Percentiles rank a stretch among this genome's conserved stretches.
Evolutionary conservation across 2,329 filamentous ascomycete genomes (phyloP).

Genomic region (Phyllosticta citribraziliensis): DNA sequence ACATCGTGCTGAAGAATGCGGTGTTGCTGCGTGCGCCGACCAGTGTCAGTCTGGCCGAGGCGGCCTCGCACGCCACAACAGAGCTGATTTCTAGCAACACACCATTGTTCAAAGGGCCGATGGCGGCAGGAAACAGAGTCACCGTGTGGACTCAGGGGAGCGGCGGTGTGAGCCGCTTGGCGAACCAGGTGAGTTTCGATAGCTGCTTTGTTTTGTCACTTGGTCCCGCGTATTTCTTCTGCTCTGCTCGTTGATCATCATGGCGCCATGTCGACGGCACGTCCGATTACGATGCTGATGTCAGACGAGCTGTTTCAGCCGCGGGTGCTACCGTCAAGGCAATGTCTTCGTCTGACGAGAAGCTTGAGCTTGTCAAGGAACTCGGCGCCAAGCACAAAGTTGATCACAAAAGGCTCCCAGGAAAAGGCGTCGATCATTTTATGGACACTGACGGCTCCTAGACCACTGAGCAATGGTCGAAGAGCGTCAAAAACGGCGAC

Average conservation of each 20-base stretch:
- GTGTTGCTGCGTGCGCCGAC: conserved; percentile 32
- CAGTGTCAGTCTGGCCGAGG: conserved; percentile 26
- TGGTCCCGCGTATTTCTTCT: neutral
- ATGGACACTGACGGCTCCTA: conserved; percentile 33
- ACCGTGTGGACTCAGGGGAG: conserved; percentile 29
- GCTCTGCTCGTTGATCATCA: neutral
- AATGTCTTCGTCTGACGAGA: conserved; percentile 42
- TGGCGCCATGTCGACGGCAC: neutral
- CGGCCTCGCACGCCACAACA: conserved; percentile 34
- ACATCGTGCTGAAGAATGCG: conserved; percentile 33
- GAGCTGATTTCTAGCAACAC: conserved; percentile 41
- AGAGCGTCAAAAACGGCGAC: conserved; percentile 36
- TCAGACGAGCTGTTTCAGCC: conserved; percentile 34
- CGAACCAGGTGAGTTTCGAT: conserved; percentile 8
- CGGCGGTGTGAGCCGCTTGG: conserved; percentile 11
- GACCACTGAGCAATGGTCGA: conserved; percentile 37
- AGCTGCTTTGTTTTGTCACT: conserved; percentile 16
- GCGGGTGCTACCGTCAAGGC: conserved; percentile 37
- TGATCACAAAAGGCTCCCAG: conserved; percentile 39
- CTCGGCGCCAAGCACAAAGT: conserved; percentile 37
- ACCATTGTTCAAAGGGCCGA: conserved; percentile 29
- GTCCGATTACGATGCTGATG: neutral
- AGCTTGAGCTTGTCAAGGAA: conserved; percentile 31
- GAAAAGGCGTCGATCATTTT: conserved; percentile 34
- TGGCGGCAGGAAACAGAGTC: conserved; percentile 24